Evolutionary conservation across 1,284 basidiomycete species (phyloP), one percentile per base, ranked within the genome.

Genomic region (Phlebopus sp.): DNA sequence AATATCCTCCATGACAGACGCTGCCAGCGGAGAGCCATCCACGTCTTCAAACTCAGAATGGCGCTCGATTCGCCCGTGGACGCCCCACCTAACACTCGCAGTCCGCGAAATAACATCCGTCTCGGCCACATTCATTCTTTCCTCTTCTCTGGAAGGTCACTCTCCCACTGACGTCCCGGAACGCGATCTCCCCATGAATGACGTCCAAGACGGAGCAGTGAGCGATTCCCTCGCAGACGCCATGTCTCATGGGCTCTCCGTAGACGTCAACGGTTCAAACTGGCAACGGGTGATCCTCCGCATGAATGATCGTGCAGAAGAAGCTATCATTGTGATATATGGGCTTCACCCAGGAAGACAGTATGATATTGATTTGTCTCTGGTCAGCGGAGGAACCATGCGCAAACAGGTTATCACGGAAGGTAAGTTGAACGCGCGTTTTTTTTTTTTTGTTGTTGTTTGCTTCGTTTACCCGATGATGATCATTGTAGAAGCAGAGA

Each of bases 51-150:
- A 50, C 15, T 54, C 66, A 0, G 68, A 72, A 58, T 90, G 86
- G 87, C 81, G 80, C 52, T 70, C 82, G 11, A 80, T 89, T 55
- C 76, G 85, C n/a, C 87, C 86, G 9, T 89, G 86, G 82, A 74
- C 75, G 5, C 83, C 83, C 30, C 80, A 79, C 30, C 72, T 90
- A 15, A 74, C 80, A 1, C 77, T 90, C 13, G 71, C 76, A 18
- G 83, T 89, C 21, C 77, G 80, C 39, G 87, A 90, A 69, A 82
- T 90, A 44, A 88, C 88, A 27, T 90, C 87, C 0, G 86, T 90
- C 44, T 90, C 86, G 27, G 86, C 73, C 63, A 75, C 87, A 0
- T 90, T 91, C 63, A 76, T 86, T 49, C 76, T 91, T 27, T 81
- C 84, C 0, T 82, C 83, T 3, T 70, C 71, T 30, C 67, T 77